These are phyloP conservation scores for Boletus edulis DNA, from an alignment of 768 basidiomycete species.

Conservation along the genomic window DNA sequence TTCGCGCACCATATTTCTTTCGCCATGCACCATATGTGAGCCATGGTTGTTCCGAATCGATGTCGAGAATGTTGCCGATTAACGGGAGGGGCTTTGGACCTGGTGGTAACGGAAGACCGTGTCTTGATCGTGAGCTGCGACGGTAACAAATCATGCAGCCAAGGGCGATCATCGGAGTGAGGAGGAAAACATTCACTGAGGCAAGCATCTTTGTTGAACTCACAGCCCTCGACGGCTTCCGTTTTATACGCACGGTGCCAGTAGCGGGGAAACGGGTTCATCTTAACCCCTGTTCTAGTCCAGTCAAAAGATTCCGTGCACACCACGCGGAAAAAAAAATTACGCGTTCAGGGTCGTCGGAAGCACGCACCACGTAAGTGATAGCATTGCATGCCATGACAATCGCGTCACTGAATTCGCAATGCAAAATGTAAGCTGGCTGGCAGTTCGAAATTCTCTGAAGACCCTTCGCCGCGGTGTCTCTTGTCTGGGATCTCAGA, in stretches of 20 bases:
- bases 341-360: constrained; percentile 11
- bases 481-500: constrained; percentile 15
- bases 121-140: constrained; percentile 6
- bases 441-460: constrained; percentile 8
- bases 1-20: constrained; percentile 25
- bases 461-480: constrained; percentile 27
- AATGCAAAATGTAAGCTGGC: constrained; percentile 4
- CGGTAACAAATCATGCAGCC: constrained; percentile 9
- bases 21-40: constrained; percentile 29
- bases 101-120: constrained; percentile 16
- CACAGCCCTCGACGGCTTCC: neutral
- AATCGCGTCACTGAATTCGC: constrained; percentile 18
- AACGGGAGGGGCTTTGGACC: constrained; percentile 24
- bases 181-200: constrained; percentile 3
- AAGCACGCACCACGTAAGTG: constrained; percentile 25
- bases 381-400: constrained; percentile 17
- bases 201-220: constrained; percentile 12
- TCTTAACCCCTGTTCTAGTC: constrained; percentile 13
- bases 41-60: constrained; percentile 22
- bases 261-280: constrained; percentile 1
- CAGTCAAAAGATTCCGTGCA: neutral
- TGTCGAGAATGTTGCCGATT: constrained; percentile 25
- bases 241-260: constrained; percentile 16
- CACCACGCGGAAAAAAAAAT: constrained; percentile 7
- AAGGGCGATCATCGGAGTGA: constrained; percentile 7